These are phyloP conservation scores for Cystobasidium slooffiae DNA, from an alignment of 1,284 basidiomycete genomes.

Conservation along the genomic window DNA sequence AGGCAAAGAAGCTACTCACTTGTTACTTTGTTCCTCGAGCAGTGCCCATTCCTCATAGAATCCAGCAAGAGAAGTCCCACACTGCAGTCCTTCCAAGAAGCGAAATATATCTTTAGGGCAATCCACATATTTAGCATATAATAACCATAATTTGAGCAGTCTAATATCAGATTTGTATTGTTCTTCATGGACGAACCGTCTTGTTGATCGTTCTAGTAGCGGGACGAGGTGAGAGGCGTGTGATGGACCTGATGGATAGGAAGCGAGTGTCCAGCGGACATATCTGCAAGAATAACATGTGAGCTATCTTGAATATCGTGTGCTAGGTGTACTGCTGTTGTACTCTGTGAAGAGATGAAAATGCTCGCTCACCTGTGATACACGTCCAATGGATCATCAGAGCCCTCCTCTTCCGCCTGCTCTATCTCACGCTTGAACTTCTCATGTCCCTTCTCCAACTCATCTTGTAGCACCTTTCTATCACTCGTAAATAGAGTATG, in stretches of 20 bases:
- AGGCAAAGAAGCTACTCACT: conserved; percentile 62
- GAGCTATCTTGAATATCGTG: no score
- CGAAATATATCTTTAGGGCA: conserved; percentile 70
- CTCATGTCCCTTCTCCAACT: conserved; percentile 59
- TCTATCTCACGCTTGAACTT: conserved; percentile 57
- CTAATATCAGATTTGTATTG: conserved; percentile 83
- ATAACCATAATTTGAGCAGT: conserved; percentile 85
- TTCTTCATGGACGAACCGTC: conserved; percentile 76
- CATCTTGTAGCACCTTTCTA: conserved; percentile 57
- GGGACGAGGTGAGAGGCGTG: conserved; percentile 63
- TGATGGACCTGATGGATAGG: conserved; percentile 46
- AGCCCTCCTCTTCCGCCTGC: conserved; percentile 57
- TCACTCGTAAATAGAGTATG: conserved; percentile 59
- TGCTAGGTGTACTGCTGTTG: no score
- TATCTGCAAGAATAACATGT: conserved; percentile 44
- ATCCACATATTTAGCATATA: conserved; percentile 72
- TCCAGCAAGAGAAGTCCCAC: conserved; percentile 75
- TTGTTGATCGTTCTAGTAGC: conserved; percentile 72
- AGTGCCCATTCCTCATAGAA: conserved; percentile 86
- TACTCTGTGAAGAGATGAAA: background rate
- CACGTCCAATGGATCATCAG: conserved; percentile 60
- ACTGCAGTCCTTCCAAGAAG: conserved; percentile 74
- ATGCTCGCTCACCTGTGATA: conserved; percentile 57
- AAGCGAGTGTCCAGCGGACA: conserved; percentile 44
- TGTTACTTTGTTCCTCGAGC: conserved; percentile 70